Conservation (phyloP, 768 basidiomycete genomes). For the Hericium rajendrae region DNA sequence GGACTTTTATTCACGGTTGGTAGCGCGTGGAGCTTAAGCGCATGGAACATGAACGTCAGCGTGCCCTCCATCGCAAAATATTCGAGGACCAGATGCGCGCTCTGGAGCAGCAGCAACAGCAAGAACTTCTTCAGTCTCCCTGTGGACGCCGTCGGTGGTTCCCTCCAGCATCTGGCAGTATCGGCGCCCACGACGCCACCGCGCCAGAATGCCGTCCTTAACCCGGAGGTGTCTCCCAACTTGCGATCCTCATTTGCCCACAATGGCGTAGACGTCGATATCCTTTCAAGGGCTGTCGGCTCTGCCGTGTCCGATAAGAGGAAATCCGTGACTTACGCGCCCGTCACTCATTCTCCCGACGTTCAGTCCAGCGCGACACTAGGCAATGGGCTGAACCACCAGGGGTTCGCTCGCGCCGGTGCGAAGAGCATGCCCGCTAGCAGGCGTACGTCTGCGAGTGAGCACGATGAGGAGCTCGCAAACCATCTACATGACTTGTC, state of each 20-base stretch:
- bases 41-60: conserved; percentile 83
- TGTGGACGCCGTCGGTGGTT: conserved; percentile 43
- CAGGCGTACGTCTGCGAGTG: conserved; percentile 80
- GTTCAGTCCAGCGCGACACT: conserved; percentile 22
- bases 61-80: conserved; percentile 72
- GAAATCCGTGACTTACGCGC: conserved; percentile 80
- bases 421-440: conserved; percentile 93
- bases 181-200: conserved; percentile 87
- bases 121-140: conserved; percentile 77
- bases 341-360: conserved; percentile 68
- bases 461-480: conserved; percentile 75
- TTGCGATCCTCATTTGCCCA: conserved; percentile 36
- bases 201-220: conserved; percentile 62
- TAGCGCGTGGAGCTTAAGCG: conserved; percentile 88
- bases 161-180: conserved; percentile 69
- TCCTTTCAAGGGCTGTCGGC: conserved; percentile 61
- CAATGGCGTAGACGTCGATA: conserved; percentile 43
- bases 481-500: conserved; percentile 66
- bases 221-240: conserved; percentile 41
- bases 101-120: conserved; percentile 84
- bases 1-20: conserved; percentile 4
- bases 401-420: conserved; percentile 54
- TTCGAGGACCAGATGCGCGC: conserved; percentile 97
- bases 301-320: conserved; percentile 61
- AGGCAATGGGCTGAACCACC: conserved; percentile 31